phyloP scores from a whole-genome alignment of 2,329 filamentous ascomycete genomes.

The Arachnomyces sp. region DNA sequence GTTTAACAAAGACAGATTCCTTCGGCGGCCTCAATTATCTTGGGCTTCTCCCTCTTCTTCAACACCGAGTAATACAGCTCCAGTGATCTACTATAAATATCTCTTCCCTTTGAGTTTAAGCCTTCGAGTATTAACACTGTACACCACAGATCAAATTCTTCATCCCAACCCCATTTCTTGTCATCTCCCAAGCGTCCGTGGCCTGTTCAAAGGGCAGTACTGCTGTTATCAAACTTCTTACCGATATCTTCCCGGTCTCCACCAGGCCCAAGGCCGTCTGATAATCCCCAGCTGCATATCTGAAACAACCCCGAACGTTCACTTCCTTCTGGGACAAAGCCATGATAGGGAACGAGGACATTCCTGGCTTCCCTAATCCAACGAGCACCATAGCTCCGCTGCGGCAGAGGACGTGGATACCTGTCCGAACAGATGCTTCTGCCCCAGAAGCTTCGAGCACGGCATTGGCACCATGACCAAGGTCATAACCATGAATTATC shows the following conservation, averaged over 20 bases:
- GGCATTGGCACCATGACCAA: constrained; percentile 32
- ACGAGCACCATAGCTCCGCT: constrained; percentile 27
- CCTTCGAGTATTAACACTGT: too few relatives aligned
- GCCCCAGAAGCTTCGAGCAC: constrained; percentile 39
- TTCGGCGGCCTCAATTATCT: too few relatives aligned
- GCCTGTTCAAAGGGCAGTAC: constrained; percentile 26
- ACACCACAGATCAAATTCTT: too few relatives aligned
- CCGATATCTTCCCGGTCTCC: constrained; percentile 18
- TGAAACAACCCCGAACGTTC: constrained; percentile 25
- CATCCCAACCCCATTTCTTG: background rate
- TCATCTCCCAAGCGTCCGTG: constrained; percentile 26
- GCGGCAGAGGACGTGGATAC: constrained; percentile 28
- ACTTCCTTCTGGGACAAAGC: constrained; percentile 28
- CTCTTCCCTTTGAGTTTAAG: too few relatives aligned
- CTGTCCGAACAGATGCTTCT: constrained; percentile 36
- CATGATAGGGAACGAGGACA: constrained; percentile 27
- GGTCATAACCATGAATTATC: constrained; percentile 27
- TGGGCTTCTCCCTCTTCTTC: too few relatives aligned
- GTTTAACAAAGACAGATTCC: too few relatives aligned
- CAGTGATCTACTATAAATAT: too few relatives aligned
- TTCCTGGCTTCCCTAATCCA: constrained; percentile 31
- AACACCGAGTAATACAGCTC: too few relatives aligned
- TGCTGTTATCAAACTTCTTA: constrained; percentile 26
- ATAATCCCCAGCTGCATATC: constrained; percentile 27
- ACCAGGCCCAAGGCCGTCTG: constrained; percentile 33